Evolutionary conservation across 2,329 filamentous ascomycete genomes (phyloP), one percentile per base, ranked within the genome.

Genomic region (Claviceps spartinae): DNA sequence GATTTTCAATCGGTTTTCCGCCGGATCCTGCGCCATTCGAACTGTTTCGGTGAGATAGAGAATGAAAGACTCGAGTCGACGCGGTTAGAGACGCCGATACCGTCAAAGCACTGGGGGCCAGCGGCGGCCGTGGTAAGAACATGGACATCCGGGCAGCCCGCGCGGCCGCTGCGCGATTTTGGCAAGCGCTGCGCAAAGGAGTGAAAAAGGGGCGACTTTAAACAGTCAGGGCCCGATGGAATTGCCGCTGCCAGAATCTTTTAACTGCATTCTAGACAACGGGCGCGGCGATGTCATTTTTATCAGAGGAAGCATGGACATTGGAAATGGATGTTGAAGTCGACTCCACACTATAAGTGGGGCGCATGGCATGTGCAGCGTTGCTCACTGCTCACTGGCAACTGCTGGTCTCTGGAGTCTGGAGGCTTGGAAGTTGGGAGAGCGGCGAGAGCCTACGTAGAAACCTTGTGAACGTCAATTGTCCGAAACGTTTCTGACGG

Each of bases 51-150:
- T 52, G 26, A 52, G 58, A 24, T 54, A 57, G 51, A 51, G 62
- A 54, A 56, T 61, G 55, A 56, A 58, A 59, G 54, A 58, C 50
- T 41, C 56, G 47, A 47, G 26, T 20, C 18, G 44, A 18, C 43
- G 57, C 53, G 49, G 52, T 45, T 51, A 55, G 59, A 48, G 58
- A 57, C 51, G 55, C 58, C 59, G 59, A 59, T 48, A 59, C 54
- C 54, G 49, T 57, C 51, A 62, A 48, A 48, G 53, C 52, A 53
- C 59, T 56, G 47, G 60, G 56, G 50, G 60, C 56, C 50, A 65
- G 56, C 60, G 62, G 61, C 52, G 62, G 61, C 52, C 60, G 61
- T 55, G 59, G 55, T 56, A 62, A 61, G 59, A 56, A 57, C 58
- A 56, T 56, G 57, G 59, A 58, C 64, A 66, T 66, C 56, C 64